These are phyloP conservation scores for Tillandsia fasciculata DNA, from an alignment of 176 grass and related monocot genomes.

Conservation along the genomic window DNA sequence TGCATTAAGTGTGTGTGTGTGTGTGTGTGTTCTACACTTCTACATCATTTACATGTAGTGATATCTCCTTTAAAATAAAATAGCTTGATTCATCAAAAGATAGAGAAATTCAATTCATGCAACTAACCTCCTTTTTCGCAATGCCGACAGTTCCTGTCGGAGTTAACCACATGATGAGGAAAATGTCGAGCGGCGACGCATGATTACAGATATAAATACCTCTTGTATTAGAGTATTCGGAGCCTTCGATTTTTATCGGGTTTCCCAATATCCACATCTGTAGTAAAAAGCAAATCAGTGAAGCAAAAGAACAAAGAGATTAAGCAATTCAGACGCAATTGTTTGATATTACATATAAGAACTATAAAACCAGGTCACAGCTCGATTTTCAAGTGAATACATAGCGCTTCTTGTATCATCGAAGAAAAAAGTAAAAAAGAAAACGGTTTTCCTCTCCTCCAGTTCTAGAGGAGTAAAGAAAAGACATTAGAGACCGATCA, in stretches of 20 bases:
- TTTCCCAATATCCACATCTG: slow-evolving; percentile 51
- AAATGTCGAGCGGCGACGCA: slow-evolving; percentile 33
- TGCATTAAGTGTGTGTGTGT: background rate
- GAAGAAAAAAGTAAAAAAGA: too few species aligned
- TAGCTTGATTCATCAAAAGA: too few species aligned
- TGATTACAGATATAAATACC: slow-evolving; percentile 57
- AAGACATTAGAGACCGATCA: too few species aligned
- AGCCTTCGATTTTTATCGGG: slow-evolving; percentile 45
- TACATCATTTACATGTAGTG: too few species aligned
- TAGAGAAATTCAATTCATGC: background rate
- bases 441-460: too few species aligned
- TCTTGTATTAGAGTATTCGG: slow-evolving; percentile 29
- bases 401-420: too few species aligned
- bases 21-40: too few species aligned
- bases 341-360: background rate
- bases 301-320: background rate
- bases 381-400: too few species aligned
- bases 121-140: slow-evolving; percentile 39
- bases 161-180: slow-evolving; percentile 44
- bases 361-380: background rate
- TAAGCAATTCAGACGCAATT: slow-evolving; percentile 8
- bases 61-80: too few species aligned
- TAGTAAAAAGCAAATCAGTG: background rate
- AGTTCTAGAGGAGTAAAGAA: too few species aligned
- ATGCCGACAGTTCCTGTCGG: slow-evolving; percentile 49